Conservation (phyloP, 2,329 filamentous ascomycete genomes). For the Colletotrichum destructivum region DNA sequence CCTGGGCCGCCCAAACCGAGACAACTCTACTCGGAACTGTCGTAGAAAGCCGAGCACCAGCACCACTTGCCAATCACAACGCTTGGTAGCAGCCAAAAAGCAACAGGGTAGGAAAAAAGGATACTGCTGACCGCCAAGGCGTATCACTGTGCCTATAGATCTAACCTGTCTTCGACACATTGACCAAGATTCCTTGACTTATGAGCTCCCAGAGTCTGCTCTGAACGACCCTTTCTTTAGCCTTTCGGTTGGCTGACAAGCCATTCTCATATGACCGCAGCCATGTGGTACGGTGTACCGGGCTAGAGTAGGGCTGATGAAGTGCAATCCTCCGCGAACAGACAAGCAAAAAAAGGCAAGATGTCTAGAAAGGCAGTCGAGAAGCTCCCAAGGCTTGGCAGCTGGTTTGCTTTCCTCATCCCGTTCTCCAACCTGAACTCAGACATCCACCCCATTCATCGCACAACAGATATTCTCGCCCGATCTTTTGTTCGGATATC, state of each 20-base stretch:
- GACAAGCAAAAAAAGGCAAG: constrained; percentile 3
- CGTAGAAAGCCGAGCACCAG: background rate
- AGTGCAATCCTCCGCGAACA: constrained; percentile 4
- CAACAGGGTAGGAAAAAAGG: background rate
- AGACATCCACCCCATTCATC: constrained; percentile 23
- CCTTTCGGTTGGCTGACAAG: constrained; percentile 3
- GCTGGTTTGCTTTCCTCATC: constrained; percentile 19
- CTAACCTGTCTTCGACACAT: constrained; percentile 4
- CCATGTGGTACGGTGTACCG: constrained; percentile 13
- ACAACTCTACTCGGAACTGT: constrained; percentile 14
- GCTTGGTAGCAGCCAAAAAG: constrained; percentile 8
- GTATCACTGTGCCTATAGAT: constrained; percentile 1
- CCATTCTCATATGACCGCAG: constrained; percentile 6
- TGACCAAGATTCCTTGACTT: background rate
- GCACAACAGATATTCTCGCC: constrained; percentile 23
- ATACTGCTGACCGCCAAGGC: constrained; percentile 4
- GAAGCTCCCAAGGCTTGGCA: background rate
- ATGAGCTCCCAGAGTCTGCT: background rate
- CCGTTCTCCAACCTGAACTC: constrained; percentile 20
- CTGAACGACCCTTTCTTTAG: constrained; percentile 29
- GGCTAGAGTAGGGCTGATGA: constrained; percentile 16
- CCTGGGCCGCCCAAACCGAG: background rate
- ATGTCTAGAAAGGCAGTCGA: constrained; percentile 9
- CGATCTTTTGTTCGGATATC: constrained; percentile 20
- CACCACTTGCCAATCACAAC: constrained; percentile 2